Evolutionary conservation across 2,329 filamentous ascomycete species (phyloP).

Genomic region (Penicillium nordicum): DNA sequence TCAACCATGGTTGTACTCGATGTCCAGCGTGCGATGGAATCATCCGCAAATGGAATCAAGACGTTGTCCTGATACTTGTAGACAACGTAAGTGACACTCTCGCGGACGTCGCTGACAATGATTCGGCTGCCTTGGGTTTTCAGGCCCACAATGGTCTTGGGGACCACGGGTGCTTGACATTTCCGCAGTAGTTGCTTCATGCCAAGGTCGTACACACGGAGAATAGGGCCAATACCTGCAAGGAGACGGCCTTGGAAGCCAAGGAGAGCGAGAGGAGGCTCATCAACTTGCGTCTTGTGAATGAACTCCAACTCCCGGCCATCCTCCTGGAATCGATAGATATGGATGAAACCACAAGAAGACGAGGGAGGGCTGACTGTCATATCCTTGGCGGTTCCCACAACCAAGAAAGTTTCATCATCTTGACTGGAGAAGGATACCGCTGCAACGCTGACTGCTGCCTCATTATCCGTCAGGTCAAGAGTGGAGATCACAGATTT

Average conservation of each 20-base stretch:
- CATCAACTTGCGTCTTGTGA: conserved; percentile 90
- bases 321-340: conserved; percentile 83
- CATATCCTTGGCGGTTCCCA: conserved; percentile 92
- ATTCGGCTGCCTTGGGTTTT: conserved; percentile 90
- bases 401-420: conserved; percentile 83
- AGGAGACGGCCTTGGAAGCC: conserved; percentile 87
- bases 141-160: conserved; percentile 81
- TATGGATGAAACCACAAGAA: conserved; percentile 79
- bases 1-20: conserved; percentile 91
- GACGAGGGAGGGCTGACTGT: conserved; percentile 71
- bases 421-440: conserved; percentile 87
- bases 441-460: conserved; percentile 78
- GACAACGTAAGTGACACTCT: conserved; percentile 86
- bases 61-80: conserved; percentile 92
- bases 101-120: conserved; percentile 85
- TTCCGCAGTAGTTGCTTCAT: conserved; percentile 91
- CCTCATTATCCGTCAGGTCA: conserved; percentile 84
- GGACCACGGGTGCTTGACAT: conserved; percentile 72
- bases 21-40: conserved; percentile 85
- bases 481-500: conserved; percentile 73
- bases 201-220: conserved; percentile 89
- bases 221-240: conserved; percentile 75
- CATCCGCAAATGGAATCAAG: conserved; percentile 89
- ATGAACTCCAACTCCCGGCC: conserved; percentile 90
- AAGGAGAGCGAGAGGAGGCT: conserved; percentile 85